Evolutionary conservation across 169 alveolate genomes (phyloP).

Genomic region (Besnoitia besnoiti): DNA sequence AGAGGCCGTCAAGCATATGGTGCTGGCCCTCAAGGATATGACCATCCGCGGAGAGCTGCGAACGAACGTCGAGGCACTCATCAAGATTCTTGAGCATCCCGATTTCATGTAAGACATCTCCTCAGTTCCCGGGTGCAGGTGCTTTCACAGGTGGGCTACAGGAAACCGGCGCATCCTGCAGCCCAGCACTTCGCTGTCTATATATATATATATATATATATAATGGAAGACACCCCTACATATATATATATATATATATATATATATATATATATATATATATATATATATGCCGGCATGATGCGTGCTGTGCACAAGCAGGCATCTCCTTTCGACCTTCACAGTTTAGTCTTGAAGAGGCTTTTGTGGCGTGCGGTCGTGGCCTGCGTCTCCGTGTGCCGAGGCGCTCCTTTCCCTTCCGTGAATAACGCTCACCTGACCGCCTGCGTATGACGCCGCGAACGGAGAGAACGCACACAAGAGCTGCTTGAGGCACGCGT

Average conservation of each 20-base stretch:
- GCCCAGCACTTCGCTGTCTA: not conserved
- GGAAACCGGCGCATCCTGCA: too few relatives aligned
- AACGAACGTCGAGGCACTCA: constrained; percentile 79
- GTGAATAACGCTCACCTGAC: too few relatives aligned
- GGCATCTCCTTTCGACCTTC: not conserved
- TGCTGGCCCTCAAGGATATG: constrained; percentile 78
- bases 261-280: not conserved
- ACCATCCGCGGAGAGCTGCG: constrained; percentile 80
- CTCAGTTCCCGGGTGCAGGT: not conserved
- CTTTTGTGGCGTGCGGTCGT: too few relatives aligned
- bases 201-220: not conserved
- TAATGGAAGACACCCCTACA: too few relatives aligned
- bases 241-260: not conserved
- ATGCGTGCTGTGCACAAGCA: not conserved
- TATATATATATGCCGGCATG: not conserved
- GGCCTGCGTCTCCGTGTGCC: too few relatives aligned
- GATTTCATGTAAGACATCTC: constrained; percentile 70
- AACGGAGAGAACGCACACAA: too few relatives aligned
- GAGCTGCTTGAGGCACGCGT: too few relatives aligned
- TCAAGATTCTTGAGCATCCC: constrained; percentile 77
- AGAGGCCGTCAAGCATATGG: constrained; percentile 67
- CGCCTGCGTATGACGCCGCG: too few relatives aligned
- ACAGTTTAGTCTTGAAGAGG: too few relatives aligned
- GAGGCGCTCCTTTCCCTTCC: too few relatives aligned
- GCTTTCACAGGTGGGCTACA: too few relatives aligned